phyloP scores from a whole-genome alignment of 1,284 basidiomycete genomes.

The Cerioporus squamosus region DNA sequence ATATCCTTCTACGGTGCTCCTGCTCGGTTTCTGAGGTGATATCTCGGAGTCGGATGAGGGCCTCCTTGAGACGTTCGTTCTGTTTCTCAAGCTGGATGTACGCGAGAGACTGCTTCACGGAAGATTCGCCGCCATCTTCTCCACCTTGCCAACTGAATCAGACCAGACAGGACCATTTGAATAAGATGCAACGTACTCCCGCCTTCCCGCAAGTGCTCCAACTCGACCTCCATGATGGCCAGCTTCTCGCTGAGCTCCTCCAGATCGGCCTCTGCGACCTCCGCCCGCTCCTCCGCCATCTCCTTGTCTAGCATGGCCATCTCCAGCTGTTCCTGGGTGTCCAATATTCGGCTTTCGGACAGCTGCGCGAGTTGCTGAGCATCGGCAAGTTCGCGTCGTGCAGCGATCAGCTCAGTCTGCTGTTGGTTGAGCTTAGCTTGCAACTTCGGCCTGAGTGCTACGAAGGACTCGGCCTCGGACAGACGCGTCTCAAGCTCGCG shows the following conservation, averaged over 20 bases:
- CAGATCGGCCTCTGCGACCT: slow-evolving; percentile 77
- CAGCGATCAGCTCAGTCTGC: slow-evolving; percentile 76
- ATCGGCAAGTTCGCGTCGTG: slow-evolving; percentile 71
- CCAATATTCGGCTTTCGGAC: slow-evolving; percentile 64
- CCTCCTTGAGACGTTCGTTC: slow-evolving; percentile 94
- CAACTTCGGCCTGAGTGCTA: slow-evolving; percentile 85
- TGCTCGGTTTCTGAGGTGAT: slow-evolving; percentile 87
- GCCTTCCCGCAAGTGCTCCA: slow-evolving; percentile 73
- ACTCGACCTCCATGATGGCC: slow-evolving; percentile 85
- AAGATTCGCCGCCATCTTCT: slow-evolving; percentile 47
- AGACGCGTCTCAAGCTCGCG: slow-evolving; percentile 86
- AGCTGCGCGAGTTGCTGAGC: slow-evolving; percentile 66
- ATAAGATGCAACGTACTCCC: slow-evolving; percentile 37
- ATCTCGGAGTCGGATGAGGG: slow-evolving; percentile 86
- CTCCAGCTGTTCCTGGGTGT: slow-evolving; percentile 89
- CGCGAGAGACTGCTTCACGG: slow-evolving; percentile 70
- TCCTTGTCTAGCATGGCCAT: slow-evolving; percentile 97
- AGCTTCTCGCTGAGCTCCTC: slow-evolving; percentile 79
- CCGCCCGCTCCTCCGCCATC: slow-evolving; percentile 93
- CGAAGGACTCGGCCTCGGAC: slow-evolving; percentile 83
- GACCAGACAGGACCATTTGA: no score
- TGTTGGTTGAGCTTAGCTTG: slow-evolving; percentile 85
- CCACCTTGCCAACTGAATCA: slow-evolving; percentile 24
- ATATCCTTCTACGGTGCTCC: slow-evolving; percentile 81
- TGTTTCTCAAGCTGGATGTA: slow-evolving; percentile 96